A percentile compares a stretch with the other conserved stretches of the same genome.
phyloP scores from a whole-genome alignment of 148 eudicot species.

The Amaranthus palmeri region DNA sequence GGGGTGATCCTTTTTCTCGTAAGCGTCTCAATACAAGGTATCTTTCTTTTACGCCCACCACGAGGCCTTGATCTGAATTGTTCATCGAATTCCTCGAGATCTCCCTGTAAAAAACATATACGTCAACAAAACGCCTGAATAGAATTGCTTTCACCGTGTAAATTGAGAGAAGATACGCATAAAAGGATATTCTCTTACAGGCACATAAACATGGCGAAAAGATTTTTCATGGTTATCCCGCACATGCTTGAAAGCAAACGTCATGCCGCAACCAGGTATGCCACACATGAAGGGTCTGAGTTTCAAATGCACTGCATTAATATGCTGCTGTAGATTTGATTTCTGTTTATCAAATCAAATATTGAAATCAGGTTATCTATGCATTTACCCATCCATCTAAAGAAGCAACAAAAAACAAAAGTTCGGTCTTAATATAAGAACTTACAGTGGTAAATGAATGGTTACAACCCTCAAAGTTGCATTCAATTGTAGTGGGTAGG shows the following conservation, averaged over 20 bases:
- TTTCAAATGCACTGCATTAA: constrained; percentile 69
- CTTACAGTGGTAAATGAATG: constrained; percentile 71
- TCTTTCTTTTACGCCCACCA: constrained; percentile 37
- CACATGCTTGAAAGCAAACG: constrained; percentile 84
- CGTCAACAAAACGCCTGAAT: too few species aligned
- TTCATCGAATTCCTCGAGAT: constrained; percentile 40
- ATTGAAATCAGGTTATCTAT: not conserved
- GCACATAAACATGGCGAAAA: constrained; percentile 51
- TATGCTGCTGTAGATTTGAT: constrained; percentile 81
- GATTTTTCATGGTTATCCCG: constrained; percentile 85
- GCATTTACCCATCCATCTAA: not conserved
- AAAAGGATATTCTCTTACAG: constrained; percentile 27
- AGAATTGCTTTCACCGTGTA: too few species aligned
- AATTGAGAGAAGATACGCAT: not conserved
- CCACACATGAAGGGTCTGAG: constrained; percentile 54
- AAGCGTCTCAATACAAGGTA: constrained; percentile 31
- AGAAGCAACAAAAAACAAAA: too few species aligned
- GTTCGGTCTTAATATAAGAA: not conserved
- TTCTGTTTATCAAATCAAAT: constrained; percentile 34
- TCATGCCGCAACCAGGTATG: constrained; percentile 71
- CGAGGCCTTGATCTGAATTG: constrained; percentile 31
- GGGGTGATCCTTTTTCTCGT: constrained; percentile 37
- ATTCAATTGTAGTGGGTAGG: constrained; percentile 42
- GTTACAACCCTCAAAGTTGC: constrained; percentile 57
- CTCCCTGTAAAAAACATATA: constrained; percentile 24